Percentiles rank a stretch among this genome's conserved stretches.
These are phyloP conservation scores for Trichocladium antarcticum DNA, from an alignment of 495 filamentous ascomycete genomes.

Conservation along the genomic window DNA sequence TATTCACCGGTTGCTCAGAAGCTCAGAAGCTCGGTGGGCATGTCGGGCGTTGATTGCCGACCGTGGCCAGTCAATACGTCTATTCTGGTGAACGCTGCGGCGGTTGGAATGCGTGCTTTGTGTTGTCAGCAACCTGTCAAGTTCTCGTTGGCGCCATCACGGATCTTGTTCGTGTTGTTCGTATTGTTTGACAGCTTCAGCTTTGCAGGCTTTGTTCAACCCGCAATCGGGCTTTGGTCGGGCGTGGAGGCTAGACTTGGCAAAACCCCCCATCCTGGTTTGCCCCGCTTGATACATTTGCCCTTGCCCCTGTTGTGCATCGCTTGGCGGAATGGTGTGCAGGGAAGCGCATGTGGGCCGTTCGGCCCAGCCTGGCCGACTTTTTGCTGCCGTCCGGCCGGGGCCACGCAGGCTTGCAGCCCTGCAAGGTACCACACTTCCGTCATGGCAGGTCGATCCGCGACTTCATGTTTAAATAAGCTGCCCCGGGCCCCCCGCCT, in stretches of 20 bases:
- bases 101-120: background rate
- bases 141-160: background rate
- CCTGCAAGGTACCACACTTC: constrained; percentile 9
- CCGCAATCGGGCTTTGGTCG: no score
- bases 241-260: no score
- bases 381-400: background rate
- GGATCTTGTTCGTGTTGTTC: background rate
- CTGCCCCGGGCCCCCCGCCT: no score
- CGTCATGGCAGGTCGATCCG: constrained; percentile 3
- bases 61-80: background rate
- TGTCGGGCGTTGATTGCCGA: background rate
- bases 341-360: background rate
- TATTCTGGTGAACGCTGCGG: background rate
- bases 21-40: background rate
- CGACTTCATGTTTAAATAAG: background rate
- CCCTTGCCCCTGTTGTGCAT: background rate
- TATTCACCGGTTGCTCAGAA: no score
- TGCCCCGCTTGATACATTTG: no score
- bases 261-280: no score
- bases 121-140: constrained; percentile 1
- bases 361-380: background rate
- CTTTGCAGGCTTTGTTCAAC: background rate
- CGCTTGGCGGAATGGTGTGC: constrained; percentile 5
- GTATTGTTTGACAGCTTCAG: background rate
- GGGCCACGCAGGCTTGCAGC: no score